These are phyloP conservation scores for Aspergillus transmontanensis DNA, from an alignment of 2,329 filamentous ascomycete species.

Conservation along the genomic window DNA sequence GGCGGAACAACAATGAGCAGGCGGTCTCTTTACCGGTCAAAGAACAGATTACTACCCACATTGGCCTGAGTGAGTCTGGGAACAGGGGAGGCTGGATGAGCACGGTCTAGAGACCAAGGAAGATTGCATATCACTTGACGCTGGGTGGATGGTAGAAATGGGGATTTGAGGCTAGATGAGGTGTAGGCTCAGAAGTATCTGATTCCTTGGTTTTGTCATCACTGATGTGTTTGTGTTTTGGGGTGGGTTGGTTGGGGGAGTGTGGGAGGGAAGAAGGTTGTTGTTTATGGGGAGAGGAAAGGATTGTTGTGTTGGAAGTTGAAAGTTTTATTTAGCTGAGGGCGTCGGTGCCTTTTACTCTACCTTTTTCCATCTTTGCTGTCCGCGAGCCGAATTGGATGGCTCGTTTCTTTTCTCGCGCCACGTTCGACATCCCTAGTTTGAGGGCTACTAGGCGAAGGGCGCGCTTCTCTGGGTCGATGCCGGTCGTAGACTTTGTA, in stretches of 20 bases:
- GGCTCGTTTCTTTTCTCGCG: slow-evolving; percentile 89
- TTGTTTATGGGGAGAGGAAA: background rate
- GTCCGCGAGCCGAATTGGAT: slow-evolving; percentile 83
- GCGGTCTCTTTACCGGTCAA: slow-evolving; percentile 18
- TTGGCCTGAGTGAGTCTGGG: background rate
- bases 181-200: slow-evolving; percentile 46
- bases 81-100: background rate
- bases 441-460: slow-evolving; percentile 75
- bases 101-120: background rate
- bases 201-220: slow-evolving; percentile 42
- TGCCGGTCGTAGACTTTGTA: slow-evolving; percentile 23
- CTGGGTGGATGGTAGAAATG: slow-evolving; percentile 12
- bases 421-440: slow-evolving; percentile 70
- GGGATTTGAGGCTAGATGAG: slow-evolving; percentile 5
- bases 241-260: background rate
- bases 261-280: background rate
- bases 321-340: slow-evolving; percentile 30
- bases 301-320: background rate
- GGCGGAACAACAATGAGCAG: slow-evolving; percentile 2
- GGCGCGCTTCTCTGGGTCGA: slow-evolving; percentile 81
- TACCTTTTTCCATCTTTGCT: slow-evolving; percentile 73
- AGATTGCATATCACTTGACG: background rate
- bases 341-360: slow-evolving; percentile 68
- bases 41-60: background rate
- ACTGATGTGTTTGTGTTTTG: slow-evolving; percentile 29